Conservation (phyloP, 108 stramenopile genomes). For the Cyclotella distinguenda region DNA sequence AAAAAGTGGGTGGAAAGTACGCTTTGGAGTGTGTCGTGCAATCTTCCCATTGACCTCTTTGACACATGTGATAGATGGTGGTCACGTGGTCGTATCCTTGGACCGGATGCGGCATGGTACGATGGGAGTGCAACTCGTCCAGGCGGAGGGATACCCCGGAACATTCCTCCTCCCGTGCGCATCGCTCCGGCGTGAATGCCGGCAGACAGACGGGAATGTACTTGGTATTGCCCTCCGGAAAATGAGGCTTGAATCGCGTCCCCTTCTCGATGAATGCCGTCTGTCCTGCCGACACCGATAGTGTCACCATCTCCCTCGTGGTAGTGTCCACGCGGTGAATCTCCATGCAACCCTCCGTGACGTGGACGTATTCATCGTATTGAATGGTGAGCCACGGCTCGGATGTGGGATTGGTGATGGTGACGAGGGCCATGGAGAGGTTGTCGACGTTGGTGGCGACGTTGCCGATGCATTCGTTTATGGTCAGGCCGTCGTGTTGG, state of each 20-base stretch:
- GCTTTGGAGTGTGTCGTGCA: conserved; percentile 47
- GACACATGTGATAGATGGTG: conserved; percentile 84
- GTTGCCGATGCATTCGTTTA: conserved; percentile 74
- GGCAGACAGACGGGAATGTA: conserved; percentile 81
- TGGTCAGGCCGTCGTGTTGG: conserved; percentile 59
- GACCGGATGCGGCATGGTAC: conserved; percentile 1
- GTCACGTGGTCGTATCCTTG: conserved; percentile 15
- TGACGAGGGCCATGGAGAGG: conserved; percentile 65
- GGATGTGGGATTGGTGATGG: conserved; percentile 46
- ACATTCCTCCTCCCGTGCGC: conserved; percentile 60
- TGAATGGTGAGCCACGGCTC: conserved; percentile 77
- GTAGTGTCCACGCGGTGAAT: conserved; percentile 31
- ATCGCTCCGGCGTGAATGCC: conserved; percentile 73
- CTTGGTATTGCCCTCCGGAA: conserved; percentile 56
- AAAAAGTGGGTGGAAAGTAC: conserved; percentile 87
- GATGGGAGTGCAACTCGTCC: conserved; percentile 39
- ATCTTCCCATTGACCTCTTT: conserved; percentile 63
- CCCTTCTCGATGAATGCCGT: conserved; percentile 64
- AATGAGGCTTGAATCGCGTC: conserved; percentile 65
- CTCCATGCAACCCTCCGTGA: conserved; percentile 54
- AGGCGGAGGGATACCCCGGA: conserved; percentile 45
- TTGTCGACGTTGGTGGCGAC: conserved; percentile 43
- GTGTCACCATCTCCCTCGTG: neutral
- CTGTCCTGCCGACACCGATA: conserved; percentile 54
- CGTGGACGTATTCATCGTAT: conserved; percentile 74